Base-by-base conservation (phyloP, 306 rosid genomes). In the Trifolium repens region DNA sequence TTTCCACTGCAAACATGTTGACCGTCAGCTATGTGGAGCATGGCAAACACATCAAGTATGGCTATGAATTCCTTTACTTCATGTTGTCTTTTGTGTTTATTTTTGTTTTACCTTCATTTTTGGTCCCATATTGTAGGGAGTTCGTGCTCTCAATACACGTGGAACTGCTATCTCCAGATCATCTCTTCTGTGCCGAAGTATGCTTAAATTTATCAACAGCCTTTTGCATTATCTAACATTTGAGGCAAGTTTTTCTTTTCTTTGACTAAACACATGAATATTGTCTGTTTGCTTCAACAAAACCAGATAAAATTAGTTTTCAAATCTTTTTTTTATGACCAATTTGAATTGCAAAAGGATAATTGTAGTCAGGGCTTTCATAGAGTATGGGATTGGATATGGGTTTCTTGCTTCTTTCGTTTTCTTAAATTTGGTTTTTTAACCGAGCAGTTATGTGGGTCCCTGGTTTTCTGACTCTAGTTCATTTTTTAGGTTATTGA, bases 1-100 rank as follows among this genome's bases (percentile, higher is more conserved):
- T 66, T 91, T 94, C 85, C 98, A 84, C 80, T 94, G 96, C 75
- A 94, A 94, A 79, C 96, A 94, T 26, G 98, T 94, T 74, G 98
- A 90, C 59, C 92, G 97, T 50, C 98, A 94, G 78, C 94, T 94
- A 50, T 90, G 98, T 78, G 94, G 94, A 81, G 98, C 97, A 39
- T 94, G 98, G 98, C 98, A 94, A 90, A 82, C 88, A 54, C 97
- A 94, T 87, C 98, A 94, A 82, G 98, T 94, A 88, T 75, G 89
- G 11, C 35, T 71, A 2, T 19, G 22, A 75, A 9, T 42, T n/a
- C 68, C 67, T 54, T 77, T 68, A 49, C 73, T 55, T 64, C 69
- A 27, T 50, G 70, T 74, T 17, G 37, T 64, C 52, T 60, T 39
- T 79, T 64, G 71, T 75, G 65, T 64, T 50, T 37, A 13, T 67